These are phyloP conservation scores for Apiotrichum montevideense DNA, from an alignment of 1,284 basidiomycete genomes.

Conservation along the genomic window DNA sequence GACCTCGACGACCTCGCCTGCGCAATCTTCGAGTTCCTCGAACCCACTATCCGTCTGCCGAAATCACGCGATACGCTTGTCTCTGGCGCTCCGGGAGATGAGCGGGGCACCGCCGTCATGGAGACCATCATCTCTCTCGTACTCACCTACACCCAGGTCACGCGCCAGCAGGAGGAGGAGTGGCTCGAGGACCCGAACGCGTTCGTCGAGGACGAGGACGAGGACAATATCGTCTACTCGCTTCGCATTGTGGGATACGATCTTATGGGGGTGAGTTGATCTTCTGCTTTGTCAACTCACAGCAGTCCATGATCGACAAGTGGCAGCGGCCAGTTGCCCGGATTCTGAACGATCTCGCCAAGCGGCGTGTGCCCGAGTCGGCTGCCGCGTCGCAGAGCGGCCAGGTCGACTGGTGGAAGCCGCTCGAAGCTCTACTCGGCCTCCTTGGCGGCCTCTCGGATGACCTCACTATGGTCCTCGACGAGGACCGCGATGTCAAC, in stretches of 20 bases:
- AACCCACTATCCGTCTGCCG: slow-evolving; percentile 53
- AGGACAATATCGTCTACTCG: slow-evolving; percentile 75
- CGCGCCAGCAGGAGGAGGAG: slow-evolving; percentile 71
- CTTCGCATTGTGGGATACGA: slow-evolving; percentile 80
- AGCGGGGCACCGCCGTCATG: slow-evolving; percentile 49
- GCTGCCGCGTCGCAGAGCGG: slow-evolving; percentile 29
- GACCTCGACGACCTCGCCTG: slow-evolving; percentile 63
- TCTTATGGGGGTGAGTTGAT: slow-evolving; percentile 60
- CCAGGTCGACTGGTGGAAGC: slow-evolving; percentile 61
- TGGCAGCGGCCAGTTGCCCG: slow-evolving; percentile 55
- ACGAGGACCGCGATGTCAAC: slow-evolving; percentile 61
- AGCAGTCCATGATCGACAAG: slow-evolving; percentile 66
- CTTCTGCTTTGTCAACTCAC: neutral
- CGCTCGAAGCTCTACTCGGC: slow-evolving; percentile 75
- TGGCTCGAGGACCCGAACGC: slow-evolving; percentile 85
- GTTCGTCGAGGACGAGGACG: slow-evolving; percentile 91
- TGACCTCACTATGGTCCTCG: slow-evolving; percentile 65
- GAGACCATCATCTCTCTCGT: slow-evolving; percentile 56
- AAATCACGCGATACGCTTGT: slow-evolving; percentile 21
- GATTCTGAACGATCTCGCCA: slow-evolving; percentile 58
- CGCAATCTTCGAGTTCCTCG: slow-evolving; percentile 73
- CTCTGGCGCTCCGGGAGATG: slow-evolving; percentile 20
- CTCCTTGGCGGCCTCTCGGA: slow-evolving; percentile 78
- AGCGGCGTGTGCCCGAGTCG: slow-evolving; percentile 44
- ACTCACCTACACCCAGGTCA: slow-evolving; percentile 77